Evolutionary conservation across 768 basidiomycete genomes (phyloP).

Genomic region (Tulasnella sp.): DNA sequence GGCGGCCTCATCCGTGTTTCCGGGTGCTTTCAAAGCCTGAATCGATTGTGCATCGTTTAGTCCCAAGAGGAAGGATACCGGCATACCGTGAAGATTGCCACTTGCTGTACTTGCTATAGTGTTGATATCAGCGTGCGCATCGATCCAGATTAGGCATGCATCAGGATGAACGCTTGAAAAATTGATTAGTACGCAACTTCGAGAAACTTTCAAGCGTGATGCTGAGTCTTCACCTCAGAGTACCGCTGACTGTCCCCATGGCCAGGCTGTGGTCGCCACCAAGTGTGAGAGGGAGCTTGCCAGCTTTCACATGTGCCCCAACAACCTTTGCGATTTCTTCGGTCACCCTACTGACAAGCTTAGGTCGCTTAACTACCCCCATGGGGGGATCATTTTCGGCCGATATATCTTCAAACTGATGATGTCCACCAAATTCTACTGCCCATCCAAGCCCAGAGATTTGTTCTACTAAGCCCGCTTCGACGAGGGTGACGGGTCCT

Average conservation of each 20-base stretch:
- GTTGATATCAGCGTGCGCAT: slow-evolving; percentile 97
- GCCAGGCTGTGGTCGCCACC: slow-evolving; percentile 96
- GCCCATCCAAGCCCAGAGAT: slow-evolving; percentile 72
- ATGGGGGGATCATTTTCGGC: slow-evolving; percentile 60
- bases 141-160: slow-evolving; percentile 83
- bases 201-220: neutral
- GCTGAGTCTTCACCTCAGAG: slow-evolving; percentile 62
- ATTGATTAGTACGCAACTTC: neutral
- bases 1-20: slow-evolving; percentile 4
- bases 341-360: slow-evolving; percentile 71
- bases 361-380: slow-evolving; percentile 81
- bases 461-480: slow-evolving; percentile 72
- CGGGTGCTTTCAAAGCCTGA: slow-evolving; percentile 2
- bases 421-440: slow-evolving; percentile 81
- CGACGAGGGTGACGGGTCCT: slow-evolving; percentile 77
- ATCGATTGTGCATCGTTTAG: slow-evolving; percentile 25
- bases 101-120: slow-evolving; percentile 68
- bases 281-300: slow-evolving; percentile 75
- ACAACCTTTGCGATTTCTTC: slow-evolving; percentile 67
- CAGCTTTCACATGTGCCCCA: slow-evolving; percentile 58
- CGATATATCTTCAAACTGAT: slow-evolving; percentile 69
- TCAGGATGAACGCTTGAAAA: slow-evolving; percentile 29
- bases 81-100: slow-evolving; percentile 98
- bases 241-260: slow-evolving; percentile 91
- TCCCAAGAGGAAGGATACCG: slow-evolving; percentile 80